phyloP scores from a whole-genome alignment of 495 filamentous ascomycete species.

The Hypomontagnella submonticulosa region DNA sequence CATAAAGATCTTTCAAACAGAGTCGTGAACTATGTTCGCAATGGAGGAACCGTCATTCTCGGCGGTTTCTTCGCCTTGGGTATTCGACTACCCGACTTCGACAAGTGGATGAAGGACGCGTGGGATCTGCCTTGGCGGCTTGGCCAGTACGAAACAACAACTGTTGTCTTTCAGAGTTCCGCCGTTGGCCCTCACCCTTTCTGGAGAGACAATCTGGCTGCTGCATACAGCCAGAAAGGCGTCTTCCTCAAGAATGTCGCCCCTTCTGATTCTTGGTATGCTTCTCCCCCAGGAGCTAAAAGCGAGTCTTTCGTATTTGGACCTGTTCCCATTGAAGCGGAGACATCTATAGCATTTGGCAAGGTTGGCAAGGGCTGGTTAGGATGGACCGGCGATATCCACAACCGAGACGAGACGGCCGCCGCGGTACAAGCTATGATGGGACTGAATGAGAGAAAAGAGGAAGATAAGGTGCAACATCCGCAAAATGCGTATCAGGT shows the following conservation, averaged over 20 bases:
- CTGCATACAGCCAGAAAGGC: too few relatives aligned
- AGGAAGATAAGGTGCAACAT: not conserved
- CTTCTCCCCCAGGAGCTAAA: too few relatives aligned
- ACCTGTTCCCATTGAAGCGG: too few relatives aligned
- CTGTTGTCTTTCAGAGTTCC: conserved; percentile 1
- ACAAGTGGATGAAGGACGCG: conserved; percentile 5
- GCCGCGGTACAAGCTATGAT: conserved; percentile 5
- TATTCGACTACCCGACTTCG: not conserved
- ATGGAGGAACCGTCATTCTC: too few relatives aligned
- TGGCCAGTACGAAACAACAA: conserved; percentile 4
- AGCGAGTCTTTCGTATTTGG: too few relatives aligned
- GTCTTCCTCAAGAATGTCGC: too few relatives aligned
- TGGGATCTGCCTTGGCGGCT: conserved; percentile 4
- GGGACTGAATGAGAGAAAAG: conserved; percentile 4
- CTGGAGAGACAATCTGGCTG: too few relatives aligned
- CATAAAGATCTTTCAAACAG: conserved; percentile 1
- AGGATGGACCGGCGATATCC: conserved; percentile 3
- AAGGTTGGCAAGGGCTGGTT: conserved; percentile 2
- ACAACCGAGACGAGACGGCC: not conserved
- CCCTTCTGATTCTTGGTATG: too few relatives aligned
- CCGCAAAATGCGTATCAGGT: too few relatives aligned
- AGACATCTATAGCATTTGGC: too few relatives aligned
- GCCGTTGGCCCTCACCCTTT: not conserved
- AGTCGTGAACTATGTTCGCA: not conserved
- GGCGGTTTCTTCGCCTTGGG: too few relatives aligned